phyloP scores from a whole-genome alignment of 2,329 filamentous ascomycete genomes.

The Coniochaeta sp. region DNA sequence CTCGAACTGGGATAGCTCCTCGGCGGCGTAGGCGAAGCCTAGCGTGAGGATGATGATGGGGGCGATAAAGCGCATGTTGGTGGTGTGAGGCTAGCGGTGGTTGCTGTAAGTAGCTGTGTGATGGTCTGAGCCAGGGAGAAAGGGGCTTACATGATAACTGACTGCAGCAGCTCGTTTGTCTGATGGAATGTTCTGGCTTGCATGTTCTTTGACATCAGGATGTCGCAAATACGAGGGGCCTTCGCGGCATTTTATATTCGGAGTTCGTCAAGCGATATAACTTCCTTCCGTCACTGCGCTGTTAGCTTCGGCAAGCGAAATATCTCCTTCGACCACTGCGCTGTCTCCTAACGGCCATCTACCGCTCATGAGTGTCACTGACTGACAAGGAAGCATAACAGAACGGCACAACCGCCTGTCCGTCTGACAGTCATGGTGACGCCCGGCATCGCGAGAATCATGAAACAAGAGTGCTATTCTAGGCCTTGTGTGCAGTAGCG shows the following conservation, averaged over 20 bases:
- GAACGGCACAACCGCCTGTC: neutral
- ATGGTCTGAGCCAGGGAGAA: too few relatives aligned
- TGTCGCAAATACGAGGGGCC: neutral
- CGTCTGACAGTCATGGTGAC: constrained; percentile 1
- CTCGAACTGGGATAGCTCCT: neutral
- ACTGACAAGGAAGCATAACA: neutral
- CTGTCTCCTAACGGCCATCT: neutral
- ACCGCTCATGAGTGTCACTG: neutral
- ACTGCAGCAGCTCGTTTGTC: neutral
- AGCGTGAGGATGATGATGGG: neutral
- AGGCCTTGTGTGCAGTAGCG: neutral
- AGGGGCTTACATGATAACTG: neutral
- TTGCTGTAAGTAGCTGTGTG: neutral
- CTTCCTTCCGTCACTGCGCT: too few relatives aligned
- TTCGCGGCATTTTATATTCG: neutral
- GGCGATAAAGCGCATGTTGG: constrained; percentile 1
- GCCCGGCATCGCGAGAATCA: neutral
- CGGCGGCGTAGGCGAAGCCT: neutral
- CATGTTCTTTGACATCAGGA: neutral
- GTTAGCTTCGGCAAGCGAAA: too few relatives aligned
- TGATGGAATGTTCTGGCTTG: neutral
- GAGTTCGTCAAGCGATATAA: too few relatives aligned
- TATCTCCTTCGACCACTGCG: too few relatives aligned
- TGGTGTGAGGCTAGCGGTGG: neutral
- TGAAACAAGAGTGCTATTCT: neutral